These are phyloP conservation scores for Coccomyxa subellipsoidea DNA, from an alignment of 163 green algal genomes.

Conservation along the genomic window DNA sequence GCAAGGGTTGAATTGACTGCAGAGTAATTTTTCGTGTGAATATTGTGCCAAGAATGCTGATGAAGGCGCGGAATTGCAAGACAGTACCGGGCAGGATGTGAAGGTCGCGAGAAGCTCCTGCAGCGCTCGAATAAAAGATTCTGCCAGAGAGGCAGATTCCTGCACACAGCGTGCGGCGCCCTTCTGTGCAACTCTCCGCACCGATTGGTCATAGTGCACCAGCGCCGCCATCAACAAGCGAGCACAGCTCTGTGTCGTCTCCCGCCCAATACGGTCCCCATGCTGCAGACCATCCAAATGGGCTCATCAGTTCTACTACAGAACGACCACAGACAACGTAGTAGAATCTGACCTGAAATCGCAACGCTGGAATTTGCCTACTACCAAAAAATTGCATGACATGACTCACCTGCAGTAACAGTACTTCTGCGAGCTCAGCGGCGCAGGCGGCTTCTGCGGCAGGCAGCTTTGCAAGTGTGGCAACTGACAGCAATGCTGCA, in stretches of 20 bases:
- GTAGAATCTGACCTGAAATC: too few species aligned
- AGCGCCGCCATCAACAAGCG: conserved; percentile 47
- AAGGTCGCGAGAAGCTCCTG: neutral
- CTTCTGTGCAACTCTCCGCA: conserved; percentile 21
- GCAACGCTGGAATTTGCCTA: too few species aligned
- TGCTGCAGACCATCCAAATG: conserved; percentile 19
- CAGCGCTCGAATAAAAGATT: neutral
- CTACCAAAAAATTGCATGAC: too few species aligned
- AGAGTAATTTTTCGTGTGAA: neutral
- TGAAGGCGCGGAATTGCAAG: too few species aligned
- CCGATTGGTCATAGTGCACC: conserved; percentile 46
- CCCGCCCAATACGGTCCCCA: conserved; percentile 11
- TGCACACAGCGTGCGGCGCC: neutral
- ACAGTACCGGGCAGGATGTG: neutral
- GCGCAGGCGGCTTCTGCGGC: conserved; percentile 17
- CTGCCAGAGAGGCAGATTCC: neutral
- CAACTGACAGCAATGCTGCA: conserved; percentile 45
- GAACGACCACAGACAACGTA: too few species aligned
- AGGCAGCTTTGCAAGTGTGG: conserved; percentile 38
- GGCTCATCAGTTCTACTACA: neutral
- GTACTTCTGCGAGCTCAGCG: conserved; percentile 14
- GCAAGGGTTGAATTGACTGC: neutral
- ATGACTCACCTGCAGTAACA: conserved; percentile 38
- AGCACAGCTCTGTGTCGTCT: conserved; percentile 20
- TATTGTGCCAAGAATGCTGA: too few species aligned